Conservation (phyloP, 1,284 basidiomycete species). For the Cryptococcus neoformans region DNA sequence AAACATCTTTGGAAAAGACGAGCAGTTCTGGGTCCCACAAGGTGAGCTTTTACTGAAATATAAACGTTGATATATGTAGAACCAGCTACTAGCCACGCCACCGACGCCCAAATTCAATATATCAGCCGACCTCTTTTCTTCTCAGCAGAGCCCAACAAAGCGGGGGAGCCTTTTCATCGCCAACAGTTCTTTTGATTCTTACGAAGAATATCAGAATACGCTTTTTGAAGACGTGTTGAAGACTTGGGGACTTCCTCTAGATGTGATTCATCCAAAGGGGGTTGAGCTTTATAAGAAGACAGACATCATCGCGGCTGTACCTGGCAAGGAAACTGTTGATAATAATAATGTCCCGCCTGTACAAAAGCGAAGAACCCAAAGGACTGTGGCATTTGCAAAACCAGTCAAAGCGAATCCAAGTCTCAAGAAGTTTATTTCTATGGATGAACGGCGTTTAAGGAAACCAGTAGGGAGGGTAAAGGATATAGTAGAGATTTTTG, state of each 20-base stretch:
- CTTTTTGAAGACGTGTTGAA: slow-evolving; percentile 12
- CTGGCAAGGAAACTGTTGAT: background rate
- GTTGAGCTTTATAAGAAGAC: too few relatives aligned
- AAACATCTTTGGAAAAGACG: background rate
- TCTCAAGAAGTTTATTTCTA: background rate
- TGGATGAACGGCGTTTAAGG: background rate
- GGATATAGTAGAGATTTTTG: slow-evolving; percentile 7
- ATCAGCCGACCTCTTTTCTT: background rate
- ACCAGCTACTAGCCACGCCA: background rate
- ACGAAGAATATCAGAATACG: slow-evolving; percentile 4
- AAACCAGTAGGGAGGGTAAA: slow-evolving; percentile 11
- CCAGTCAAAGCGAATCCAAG: background rate
- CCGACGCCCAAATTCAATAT: slow-evolving; percentile 4
- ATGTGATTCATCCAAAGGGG: background rate
- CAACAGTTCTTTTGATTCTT: background rate
- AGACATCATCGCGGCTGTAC: background rate
- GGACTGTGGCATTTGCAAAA: background rate
- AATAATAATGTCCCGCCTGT: too few relatives aligned
- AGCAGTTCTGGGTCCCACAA: background rate
- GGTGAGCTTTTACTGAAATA: background rate
- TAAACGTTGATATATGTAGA: background rate
- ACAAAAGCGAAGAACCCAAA: too few relatives aligned
- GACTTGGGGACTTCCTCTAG: slow-evolving; percentile 9
- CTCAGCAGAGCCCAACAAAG: background rate
- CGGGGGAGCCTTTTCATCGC: too few relatives aligned